Percentiles rank a stretch among this genome's conserved stretches.
Evolutionary conservation across 2,329 filamentous ascomycete species (phyloP).

Genomic region (Knufia petricola): DNA sequence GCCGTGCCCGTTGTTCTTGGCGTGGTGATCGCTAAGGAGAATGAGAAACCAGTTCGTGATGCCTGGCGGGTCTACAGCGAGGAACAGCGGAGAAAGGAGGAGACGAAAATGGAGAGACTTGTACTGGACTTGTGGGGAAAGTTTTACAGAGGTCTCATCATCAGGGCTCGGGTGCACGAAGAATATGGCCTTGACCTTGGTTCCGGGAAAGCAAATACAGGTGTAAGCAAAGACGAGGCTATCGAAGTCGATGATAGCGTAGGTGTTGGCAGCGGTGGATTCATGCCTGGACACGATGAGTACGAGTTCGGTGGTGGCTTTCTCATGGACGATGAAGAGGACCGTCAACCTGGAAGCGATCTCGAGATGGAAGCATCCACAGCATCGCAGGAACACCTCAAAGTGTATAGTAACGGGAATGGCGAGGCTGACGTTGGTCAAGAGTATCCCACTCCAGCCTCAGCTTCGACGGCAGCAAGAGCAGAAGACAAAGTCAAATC

Average conservation of each 20-base stretch:
- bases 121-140: conserved; percentile 74
- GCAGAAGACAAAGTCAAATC: conserved; percentile 6
- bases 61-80: conserved; percentile 70
- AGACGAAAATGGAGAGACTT: conserved; percentile 68
- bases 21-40: conserved; percentile 75
- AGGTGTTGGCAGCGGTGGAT: conserved; percentile 15
- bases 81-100: conserved; percentile 67
- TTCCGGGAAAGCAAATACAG: not conserved
- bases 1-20: conserved; percentile 87
- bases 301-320: conserved; percentile 28
- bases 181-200: conserved; percentile 58
- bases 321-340: conserved; percentile 26
- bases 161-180: conserved; percentile 63
- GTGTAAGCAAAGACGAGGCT: conserved; percentile 14
- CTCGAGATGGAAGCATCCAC: conserved; percentile 34
- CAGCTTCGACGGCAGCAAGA: conserved; percentile 6
- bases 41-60: conserved; percentile 63
- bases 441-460: conserved; percentile 16
- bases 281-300: conserved; percentile 14
- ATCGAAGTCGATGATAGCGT: conserved; percentile 22
- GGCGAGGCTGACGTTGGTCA: not conserved
- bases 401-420: conserved; percentile 11
- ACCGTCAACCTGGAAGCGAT: conserved; percentile 13
- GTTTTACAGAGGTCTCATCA: conserved; percentile 74
- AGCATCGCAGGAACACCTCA: conserved; percentile 43